These are phyloP conservation scores for Nyssa sinensis DNA, from an alignment of 148 eudicot species.

Conservation along the genomic window DNA sequence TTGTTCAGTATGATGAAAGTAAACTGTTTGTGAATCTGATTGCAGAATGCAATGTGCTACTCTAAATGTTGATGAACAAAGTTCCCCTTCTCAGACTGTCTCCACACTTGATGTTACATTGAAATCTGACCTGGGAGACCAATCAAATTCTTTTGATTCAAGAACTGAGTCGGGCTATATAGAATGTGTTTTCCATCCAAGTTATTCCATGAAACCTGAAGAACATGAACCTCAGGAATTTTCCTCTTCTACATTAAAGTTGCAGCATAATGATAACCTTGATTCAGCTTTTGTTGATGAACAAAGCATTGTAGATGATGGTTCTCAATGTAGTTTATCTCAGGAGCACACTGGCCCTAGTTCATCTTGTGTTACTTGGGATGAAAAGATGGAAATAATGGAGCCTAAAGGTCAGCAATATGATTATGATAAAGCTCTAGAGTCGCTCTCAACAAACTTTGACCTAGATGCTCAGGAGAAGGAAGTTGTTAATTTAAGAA, in stretches of 20 bases:
- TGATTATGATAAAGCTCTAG: constrained; percentile 22
- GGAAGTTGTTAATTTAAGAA: constrained; percentile 15
- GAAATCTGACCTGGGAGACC: constrained; percentile 46
- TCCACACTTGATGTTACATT: constrained; percentile 44
- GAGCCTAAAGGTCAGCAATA: constrained; percentile 27
- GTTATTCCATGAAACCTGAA: constrained; percentile 28
- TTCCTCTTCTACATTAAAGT: constrained; percentile 25
- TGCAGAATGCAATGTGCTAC: constrained; percentile 50
- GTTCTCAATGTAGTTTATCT: constrained; percentile 20
- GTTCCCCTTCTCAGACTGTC: constrained; percentile 47
- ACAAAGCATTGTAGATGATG: constrained; percentile 24
- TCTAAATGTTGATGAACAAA: constrained; percentile 28
- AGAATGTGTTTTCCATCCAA: constrained; percentile 48
- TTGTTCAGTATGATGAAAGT: background rate
- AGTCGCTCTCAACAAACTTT: constrained; percentile 14
- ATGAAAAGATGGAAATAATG: constrained; percentile 49
- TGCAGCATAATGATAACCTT: constrained; percentile 17
- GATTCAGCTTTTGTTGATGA: constrained; percentile 30
- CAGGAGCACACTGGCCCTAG: constrained; percentile 30
- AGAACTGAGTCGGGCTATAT: constrained; percentile 39
- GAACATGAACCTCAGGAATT: constrained; percentile 27
- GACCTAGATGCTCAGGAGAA: constrained; percentile 18
- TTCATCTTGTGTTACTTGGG: constrained; percentile 50
- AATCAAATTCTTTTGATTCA: constrained; percentile 40
- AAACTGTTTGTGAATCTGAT: background rate